Evolutionary conservation across 1,139 yeast species (phyloP).

Genomic region (Pichia sp.): DNA sequence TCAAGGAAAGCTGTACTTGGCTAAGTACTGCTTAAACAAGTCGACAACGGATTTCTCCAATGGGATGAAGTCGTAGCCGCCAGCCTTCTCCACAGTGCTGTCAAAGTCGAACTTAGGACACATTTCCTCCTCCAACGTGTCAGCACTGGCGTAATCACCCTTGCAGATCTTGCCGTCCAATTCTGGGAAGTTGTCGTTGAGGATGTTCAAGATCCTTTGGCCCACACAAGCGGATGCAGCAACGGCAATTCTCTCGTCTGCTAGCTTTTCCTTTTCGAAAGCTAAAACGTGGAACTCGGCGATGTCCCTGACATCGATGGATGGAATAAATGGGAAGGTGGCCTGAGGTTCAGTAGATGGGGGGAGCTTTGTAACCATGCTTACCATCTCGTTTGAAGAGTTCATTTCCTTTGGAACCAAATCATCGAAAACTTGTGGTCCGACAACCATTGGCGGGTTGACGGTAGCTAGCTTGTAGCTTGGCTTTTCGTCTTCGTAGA

Average conservation of each 20-base stretch:
- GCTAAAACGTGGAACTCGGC: conserved; percentile 40
- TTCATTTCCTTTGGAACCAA: not conserved
- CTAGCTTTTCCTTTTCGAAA: conserved; percentile 32
- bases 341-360: not conserved
- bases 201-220: conserved; percentile 37
- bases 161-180: conserved; percentile 37
- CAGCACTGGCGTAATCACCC: conserved; percentile 33
- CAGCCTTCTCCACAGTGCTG: not conserved
- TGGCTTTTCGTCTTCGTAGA: conserved; percentile 36
- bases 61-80: not conserved
- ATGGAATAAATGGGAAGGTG: not conserved
- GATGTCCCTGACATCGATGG: conserved; percentile 34
- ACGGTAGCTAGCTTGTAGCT: conserved; percentile 30
- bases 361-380: not conserved
- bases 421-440: not conserved
- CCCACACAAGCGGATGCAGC: conserved; percentile 35
- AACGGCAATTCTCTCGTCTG: conserved; percentile 40
- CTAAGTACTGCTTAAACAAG: not conserved
- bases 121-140: not conserved
- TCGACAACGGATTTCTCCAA: not conserved
- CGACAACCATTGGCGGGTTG: not conserved
- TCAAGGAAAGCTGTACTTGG: not conserved
- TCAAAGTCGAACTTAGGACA: not conserved
- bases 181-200: conserved; percentile 37
- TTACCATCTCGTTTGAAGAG: not conserved